Evolutionary conservation across 2,329 filamentous ascomycete genomes (phyloP), one percentile per base, ranked within the genome.

Genomic region (Endothia cerciana): DNA sequence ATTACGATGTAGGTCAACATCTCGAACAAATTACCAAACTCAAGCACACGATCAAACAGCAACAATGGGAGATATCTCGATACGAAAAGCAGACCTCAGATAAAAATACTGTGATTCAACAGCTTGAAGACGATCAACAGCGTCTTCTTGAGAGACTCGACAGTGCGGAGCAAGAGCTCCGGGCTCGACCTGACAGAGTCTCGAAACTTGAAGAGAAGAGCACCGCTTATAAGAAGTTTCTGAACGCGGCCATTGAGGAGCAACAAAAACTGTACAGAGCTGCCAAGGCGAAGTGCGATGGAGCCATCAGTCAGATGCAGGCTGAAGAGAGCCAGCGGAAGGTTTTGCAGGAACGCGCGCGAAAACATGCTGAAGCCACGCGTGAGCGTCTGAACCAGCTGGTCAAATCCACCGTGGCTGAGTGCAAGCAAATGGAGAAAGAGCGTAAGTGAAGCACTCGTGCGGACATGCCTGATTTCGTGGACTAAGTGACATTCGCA

Each of bases 191-290:
- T 4, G 67, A 71, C 1, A 70, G 74, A 10, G 47, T 78, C 2
- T 63, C 65, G 7, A 72, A 70, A 25, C 66, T 81, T 1, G 71
- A 78, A 58, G 76, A 77, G 11, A 83, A 77, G 64, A 71, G 77
- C 53, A 72, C 72, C 6, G 70, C 70, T 1, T 79, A 76, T 65
- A 78, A 73, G 62, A 69, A 71, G 3, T 78, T 78, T 19, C 71
- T 86, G n/a, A 82, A 84, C 63, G 74, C 79, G 58, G 79, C 80
- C 1, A 79, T 81, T 10, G 67, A 70, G 1, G 82, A 85, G 65
- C 83, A 85, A 36, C 81, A 84, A 64, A 71, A 71, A 5, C 73
- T 85, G 1, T 83, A 77, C 68, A 71, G 67, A 3, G 73, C 74
- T 47, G 74, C 76, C 10, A 76, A 73, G 51, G 62, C 73, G 1